A percentile compares a stretch with the other conserved stretches of the same genome.
phyloP scores from a whole-genome alignment of 495 filamentous ascomycete genomes.

The Cenococcum geophilum region DNA sequence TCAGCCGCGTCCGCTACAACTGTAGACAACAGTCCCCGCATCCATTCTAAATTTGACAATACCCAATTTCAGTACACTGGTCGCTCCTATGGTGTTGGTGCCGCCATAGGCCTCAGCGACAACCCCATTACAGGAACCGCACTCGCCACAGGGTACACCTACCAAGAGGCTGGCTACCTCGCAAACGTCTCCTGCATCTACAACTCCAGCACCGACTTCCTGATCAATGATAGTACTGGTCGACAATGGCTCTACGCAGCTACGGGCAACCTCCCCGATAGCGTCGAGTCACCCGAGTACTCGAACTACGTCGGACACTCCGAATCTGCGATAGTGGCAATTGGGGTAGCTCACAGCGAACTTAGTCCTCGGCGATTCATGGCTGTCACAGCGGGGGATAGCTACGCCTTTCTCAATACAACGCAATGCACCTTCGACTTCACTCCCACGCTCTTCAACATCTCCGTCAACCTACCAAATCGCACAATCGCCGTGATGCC shows the following conservation, averaged over 20 bases:
- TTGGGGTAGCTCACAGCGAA: slow-evolving; percentile 27
- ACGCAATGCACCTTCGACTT: slow-evolving; percentile 37
- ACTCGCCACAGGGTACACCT: slow-evolving; percentile 29
- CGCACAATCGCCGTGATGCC: slow-evolving; percentile 34
- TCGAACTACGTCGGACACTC: slow-evolving; percentile 29
- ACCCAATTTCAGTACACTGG: slow-evolving; percentile 36
- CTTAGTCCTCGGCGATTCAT: slow-evolving; percentile 23
- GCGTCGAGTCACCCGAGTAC: slow-evolving; percentile 22
- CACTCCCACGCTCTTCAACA: slow-evolving; percentile 32
- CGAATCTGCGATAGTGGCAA: slow-evolving; percentile 31
- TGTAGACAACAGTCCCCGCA: slow-evolving; percentile 9
- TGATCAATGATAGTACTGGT: slow-evolving; percentile 4
- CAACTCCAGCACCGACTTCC: slow-evolving; percentile 28
- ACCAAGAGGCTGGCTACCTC: slow-evolving; percentile 33
- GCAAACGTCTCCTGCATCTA: slow-evolving; percentile 34
- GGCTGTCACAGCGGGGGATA: slow-evolving; percentile 29
- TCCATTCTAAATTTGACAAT: slow-evolving; percentile 38
- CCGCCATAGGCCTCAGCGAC: slow-evolving; percentile 35
- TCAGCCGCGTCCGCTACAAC: slow-evolving; percentile 32
- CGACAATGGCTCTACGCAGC: slow-evolving; percentile 26
- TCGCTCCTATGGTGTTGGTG: slow-evolving; percentile 38
- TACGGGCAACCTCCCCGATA: slow-evolving; percentile 32
- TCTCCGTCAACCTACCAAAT: slow-evolving; percentile 32
- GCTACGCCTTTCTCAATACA: slow-evolving; percentile 32
- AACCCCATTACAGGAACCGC: slow-evolving; percentile 15